phyloP scores from a whole-genome alignment of 371 early-diverging fungal species.

The Thermomucor indicae-seudaticae region DNA sequence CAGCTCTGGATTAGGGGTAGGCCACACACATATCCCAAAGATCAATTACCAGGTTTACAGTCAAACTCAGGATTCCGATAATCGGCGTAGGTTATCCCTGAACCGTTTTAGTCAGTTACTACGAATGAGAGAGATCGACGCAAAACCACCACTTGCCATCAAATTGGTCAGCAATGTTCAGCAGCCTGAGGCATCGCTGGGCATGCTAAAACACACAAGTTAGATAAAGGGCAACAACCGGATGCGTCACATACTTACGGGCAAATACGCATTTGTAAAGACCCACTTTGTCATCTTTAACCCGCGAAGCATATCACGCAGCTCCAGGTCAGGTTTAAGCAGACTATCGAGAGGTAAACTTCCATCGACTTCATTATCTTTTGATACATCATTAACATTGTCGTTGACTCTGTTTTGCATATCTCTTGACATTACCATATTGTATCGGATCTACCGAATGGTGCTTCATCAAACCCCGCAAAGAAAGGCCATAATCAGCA shows the following conservation, averaged over 20 bases:
- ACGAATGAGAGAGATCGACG: background rate
- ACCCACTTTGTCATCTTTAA: constrained; percentile 69
- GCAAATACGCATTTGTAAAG: constrained; percentile 79
- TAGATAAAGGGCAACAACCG: background rate
- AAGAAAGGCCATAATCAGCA: constrained; percentile 71
- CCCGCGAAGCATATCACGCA: constrained; percentile 60
- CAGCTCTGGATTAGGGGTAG: no score
- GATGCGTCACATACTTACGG: constrained; percentile 29
- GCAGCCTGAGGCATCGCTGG: constrained; percentile 54
- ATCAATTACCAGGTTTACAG: constrained; percentile 75
- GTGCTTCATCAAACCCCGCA: constrained; percentile 71
- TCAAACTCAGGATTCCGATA: constrained; percentile 65
- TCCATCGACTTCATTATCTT: constrained; percentile 69
- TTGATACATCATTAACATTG: background rate
- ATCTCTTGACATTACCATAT: constrained; percentile 37
- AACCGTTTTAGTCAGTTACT: no score
- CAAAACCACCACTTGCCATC: constrained; percentile 43
- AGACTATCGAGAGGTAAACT: constrained; percentile 66
- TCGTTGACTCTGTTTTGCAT: background rate
- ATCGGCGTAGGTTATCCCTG: constrained; percentile 68
- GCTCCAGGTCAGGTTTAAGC: constrained; percentile 54
- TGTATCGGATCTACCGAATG: constrained; percentile 63
- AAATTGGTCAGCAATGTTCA: constrained; percentile 73
- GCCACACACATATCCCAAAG: no score
- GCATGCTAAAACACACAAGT: constrained; percentile 54